Evolutionary conservation across 2,329 filamentous ascomycete species (phyloP).

Genomic region (Zymoseptoria passerinii): DNA sequence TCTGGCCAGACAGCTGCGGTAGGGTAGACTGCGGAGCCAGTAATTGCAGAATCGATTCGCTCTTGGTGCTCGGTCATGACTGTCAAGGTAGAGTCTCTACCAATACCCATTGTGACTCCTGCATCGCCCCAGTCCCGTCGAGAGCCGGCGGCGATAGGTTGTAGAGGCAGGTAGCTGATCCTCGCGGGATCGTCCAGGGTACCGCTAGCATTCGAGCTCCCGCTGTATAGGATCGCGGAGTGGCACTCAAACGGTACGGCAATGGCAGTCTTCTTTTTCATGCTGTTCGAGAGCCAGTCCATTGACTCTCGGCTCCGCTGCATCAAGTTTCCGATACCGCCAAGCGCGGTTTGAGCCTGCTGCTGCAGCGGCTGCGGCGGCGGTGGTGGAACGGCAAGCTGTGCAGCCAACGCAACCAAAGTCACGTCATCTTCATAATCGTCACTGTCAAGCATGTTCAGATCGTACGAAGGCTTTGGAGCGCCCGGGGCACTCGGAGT

Average conservation of each 20-base stretch:
- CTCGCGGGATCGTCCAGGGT: slow-evolving; percentile 1
- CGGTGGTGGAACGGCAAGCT: neutral
- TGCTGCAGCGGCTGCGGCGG: neutral
- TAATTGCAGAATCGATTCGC: slow-evolving; percentile 6
- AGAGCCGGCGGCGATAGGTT: slow-evolving; percentile 1
- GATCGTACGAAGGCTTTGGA: neutral
- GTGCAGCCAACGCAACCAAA: neutral
- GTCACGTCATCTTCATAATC: neutral
- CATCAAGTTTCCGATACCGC: neutral
- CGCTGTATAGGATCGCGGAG: slow-evolving; percentile 16
- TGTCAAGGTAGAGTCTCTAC: slow-evolving; percentile 10
- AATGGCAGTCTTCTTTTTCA: neutral
- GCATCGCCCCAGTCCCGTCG: neutral
- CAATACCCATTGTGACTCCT: neutral
- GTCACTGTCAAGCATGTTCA: slow-evolving; percentile 2
- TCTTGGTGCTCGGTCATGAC: slow-evolving; percentile 14
- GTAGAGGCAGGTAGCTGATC: slow-evolving; percentile 18
- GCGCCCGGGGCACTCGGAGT: neutral
- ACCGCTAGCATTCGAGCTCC: neutral
- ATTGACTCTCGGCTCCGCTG: neutral
- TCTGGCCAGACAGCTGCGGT: slow-evolving; percentile 30
- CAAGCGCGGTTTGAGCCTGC: neutral
- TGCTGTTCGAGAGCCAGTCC: neutral
- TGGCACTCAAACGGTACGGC: neutral
- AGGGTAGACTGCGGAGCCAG: neutral